A percentile compares a stretch with the other conserved stretches of the same genome.
Evolutionary conservation across 2,329 filamentous ascomycete species (phyloP).

Genomic region (Xylariaceae sp.): DNA sequence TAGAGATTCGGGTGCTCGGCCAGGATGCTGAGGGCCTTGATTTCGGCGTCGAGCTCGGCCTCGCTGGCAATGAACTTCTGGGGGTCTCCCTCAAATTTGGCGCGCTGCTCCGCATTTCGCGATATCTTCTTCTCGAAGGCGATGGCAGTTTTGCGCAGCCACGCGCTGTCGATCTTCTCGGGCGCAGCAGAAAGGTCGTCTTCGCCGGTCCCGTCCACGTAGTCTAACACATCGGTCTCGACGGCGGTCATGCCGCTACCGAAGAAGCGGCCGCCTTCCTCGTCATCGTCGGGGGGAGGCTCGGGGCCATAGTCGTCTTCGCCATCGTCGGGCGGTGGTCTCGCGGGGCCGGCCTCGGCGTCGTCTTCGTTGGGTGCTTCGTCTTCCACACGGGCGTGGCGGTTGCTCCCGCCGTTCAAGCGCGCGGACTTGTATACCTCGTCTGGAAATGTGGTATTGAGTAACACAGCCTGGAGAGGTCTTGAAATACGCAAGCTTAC

Average conservation of each 20-base stretch:
- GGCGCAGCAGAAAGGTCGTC: slow-evolving; percentile 36
- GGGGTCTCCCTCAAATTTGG: slow-evolving; percentile 34
- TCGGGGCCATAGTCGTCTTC: slow-evolving; percentile 27
- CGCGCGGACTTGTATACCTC: slow-evolving; percentile 63
- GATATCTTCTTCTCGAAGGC: slow-evolving; percentile 88
- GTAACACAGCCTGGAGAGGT: neutral
- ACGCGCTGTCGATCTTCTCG: slow-evolving; percentile 77
- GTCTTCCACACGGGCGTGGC: slow-evolving; percentile 42
- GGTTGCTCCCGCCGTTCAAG: slow-evolving; percentile 38
- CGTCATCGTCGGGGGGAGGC: slow-evolving; percentile 46
- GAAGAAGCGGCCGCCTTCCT: slow-evolving; percentile 94
- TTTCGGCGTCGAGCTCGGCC: slow-evolving; percentile 82
- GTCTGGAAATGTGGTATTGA: slow-evolving; percentile 32
- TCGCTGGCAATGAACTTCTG: slow-evolving; percentile 42
- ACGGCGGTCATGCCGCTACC: slow-evolving; percentile 81
- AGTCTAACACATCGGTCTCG: slow-evolving; percentile 82
- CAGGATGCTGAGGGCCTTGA: slow-evolving; percentile 81
- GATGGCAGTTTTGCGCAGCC: slow-evolving; percentile 76
- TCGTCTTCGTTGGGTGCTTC: slow-evolving; percentile 37
- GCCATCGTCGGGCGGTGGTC: slow-evolving; percentile 45
- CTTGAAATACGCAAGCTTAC: slow-evolving; percentile 37
- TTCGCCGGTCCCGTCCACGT: slow-evolving; percentile 57
- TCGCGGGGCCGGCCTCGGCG: slow-evolving; percentile 45
- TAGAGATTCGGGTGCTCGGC: slow-evolving; percentile 71
- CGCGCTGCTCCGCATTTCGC: slow-evolving; percentile 84